phyloP scores from a whole-genome alignment of 2,329 filamentous ascomycete genomes.

The Aspergillus thermomutatus region DNA sequence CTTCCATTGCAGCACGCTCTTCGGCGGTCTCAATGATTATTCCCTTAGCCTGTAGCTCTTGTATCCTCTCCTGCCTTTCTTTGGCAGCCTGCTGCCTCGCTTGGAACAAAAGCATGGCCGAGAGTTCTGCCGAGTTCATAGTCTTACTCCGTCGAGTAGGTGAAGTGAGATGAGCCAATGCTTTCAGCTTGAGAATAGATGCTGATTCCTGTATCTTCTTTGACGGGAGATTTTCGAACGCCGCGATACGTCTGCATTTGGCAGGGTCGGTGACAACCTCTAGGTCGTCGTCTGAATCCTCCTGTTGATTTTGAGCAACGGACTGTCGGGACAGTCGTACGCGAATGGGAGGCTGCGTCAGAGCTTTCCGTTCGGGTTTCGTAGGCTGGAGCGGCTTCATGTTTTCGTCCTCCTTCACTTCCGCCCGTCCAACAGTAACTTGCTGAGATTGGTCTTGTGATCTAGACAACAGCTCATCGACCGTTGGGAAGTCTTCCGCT shows the following conservation, averaged over 20 bases:
- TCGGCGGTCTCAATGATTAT: constrained; percentile 79
- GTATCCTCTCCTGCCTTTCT: constrained; percentile 73
- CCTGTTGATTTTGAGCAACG: constrained; percentile 31
- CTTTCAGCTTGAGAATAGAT: constrained; percentile 66
- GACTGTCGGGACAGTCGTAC: constrained; percentile 40
- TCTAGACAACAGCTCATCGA: constrained; percentile 35
- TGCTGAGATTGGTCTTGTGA: constrained; percentile 20
- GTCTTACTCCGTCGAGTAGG: constrained; percentile 49
- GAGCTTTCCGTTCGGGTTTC: constrained; percentile 27
- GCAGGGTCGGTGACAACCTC: constrained; percentile 56
- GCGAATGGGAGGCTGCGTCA: constrained; percentile 33
- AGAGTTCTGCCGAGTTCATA: constrained; percentile 69
- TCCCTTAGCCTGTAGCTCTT: constrained; percentile 73
- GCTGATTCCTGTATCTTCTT: constrained; percentile 58
- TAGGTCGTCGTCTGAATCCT: constrained; percentile 54
- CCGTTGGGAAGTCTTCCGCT: constrained; percentile 36
- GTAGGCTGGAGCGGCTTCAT: constrained; percentile 20
- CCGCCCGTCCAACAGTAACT: constrained; percentile 2
- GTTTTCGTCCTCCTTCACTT: constrained; percentile 9
- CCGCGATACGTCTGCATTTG: constrained; percentile 46
- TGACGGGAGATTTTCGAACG: constrained; percentile 67
- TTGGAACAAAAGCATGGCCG: constrained; percentile 63
- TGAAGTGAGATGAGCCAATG: constrained; percentile 68
- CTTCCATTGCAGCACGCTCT: constrained; percentile 77
- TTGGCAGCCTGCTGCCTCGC: constrained; percentile 75